A percentile compares a stretch with the other conserved stretches of the same genome.
phyloP scores from a whole-genome alignment of 75 land plant genomes.

The Pinus albicaulis region DNA sequence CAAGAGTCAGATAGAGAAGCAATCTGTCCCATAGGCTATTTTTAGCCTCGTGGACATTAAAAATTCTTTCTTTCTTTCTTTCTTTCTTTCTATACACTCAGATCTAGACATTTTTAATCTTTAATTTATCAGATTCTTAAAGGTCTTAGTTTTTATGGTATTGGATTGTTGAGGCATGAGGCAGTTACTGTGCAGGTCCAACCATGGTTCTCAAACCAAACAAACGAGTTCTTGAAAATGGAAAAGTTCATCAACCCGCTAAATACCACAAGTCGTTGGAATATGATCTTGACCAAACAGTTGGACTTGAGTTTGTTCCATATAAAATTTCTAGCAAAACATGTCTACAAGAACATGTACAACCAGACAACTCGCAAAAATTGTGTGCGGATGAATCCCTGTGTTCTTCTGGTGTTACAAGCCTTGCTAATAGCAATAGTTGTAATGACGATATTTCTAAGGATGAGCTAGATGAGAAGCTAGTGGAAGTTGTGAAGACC shows the following conservation, averaged over 20 bases:
- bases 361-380: not conserved
- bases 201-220: not conserved
- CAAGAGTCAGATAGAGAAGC: too few relatives aligned
- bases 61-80: too few relatives aligned
- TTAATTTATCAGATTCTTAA: too few relatives aligned
- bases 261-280: not conserved
- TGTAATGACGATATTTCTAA: not conserved
- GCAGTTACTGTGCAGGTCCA: not conserved
- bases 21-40: too few relatives aligned
- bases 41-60: too few relatives aligned
- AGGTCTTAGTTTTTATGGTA: not conserved
- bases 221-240: slow-evolving; percentile 4
- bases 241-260: not conserved
- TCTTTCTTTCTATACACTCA: too few relatives aligned
- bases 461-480: not conserved
- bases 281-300: not conserved
- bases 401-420: not conserved
- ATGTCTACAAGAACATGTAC: not conserved
- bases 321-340: not conserved
- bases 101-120: not conserved
- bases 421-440: not conserved
- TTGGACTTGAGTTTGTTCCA: not conserved
- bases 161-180: not conserved
- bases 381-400: not conserved
- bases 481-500: slow-evolving; percentile 2